These are phyloP conservation scores for Babesia divergens DNA, from an alignment of 169 alveolate genomes.

Conservation along the genomic window DNA sequence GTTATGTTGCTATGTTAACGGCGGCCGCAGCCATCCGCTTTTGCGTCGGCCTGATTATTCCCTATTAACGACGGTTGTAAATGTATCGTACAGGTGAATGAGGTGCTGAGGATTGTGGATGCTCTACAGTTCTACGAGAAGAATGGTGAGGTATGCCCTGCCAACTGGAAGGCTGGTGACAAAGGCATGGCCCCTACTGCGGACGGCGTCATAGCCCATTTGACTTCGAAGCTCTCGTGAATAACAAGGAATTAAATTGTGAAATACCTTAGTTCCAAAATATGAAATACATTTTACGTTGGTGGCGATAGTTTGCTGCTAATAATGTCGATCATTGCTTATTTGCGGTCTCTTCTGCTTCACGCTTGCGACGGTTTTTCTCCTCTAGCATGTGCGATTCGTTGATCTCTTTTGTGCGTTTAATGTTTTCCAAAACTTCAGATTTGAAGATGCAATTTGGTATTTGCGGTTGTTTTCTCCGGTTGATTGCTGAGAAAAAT, in stretches of 20 bases:
- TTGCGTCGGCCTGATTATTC: background rate
- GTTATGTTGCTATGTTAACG: background rate
- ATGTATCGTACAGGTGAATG: slow-evolving; percentile 74
- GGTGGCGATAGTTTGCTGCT: no score
- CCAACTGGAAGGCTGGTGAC: slow-evolving; percentile 96
- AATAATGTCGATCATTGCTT: no score
- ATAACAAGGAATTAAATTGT: background rate
- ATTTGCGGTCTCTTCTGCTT: background rate
- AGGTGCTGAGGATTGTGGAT: slow-evolving; percentile 92
- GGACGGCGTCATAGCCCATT: slow-evolving; percentile 83
- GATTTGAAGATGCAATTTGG: slow-evolving; percentile 63
- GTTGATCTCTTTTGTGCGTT: slow-evolving; percentile 54
- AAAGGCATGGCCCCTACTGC: slow-evolving; percentile 93
- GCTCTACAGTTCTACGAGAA: slow-evolving; percentile 94
- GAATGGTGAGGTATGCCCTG: slow-evolving; percentile 99
- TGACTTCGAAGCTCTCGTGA: slow-evolving; percentile 50
- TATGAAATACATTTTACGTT: no score
- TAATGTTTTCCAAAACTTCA: slow-evolving; percentile 53
- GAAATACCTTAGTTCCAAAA: no score
- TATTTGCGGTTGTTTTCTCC: slow-evolving; percentile 53
- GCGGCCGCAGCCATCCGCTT: background rate
- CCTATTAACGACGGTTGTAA: background rate
- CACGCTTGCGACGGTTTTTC: background rate
- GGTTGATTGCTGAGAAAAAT: background rate
- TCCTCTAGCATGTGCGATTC: slow-evolving; percentile 19